Evolutionary conservation across 2,329 filamentous ascomycete species (phyloP), one percentile per base, ranked within the genome.

Genomic region (Trichoderma hamatum): DNA sequence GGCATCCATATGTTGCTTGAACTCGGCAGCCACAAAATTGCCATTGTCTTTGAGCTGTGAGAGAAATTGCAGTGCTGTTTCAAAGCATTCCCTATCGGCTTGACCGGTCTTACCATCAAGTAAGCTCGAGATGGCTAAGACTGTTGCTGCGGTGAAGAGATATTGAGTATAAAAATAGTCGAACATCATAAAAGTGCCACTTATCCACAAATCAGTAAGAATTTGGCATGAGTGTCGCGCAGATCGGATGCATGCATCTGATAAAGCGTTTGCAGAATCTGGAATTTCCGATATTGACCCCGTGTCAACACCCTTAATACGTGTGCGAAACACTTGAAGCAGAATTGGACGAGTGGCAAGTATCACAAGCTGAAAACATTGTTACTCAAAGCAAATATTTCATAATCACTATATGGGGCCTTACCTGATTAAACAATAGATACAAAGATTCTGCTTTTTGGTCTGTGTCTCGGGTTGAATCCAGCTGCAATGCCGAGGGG

Each of bases 141-240:
- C 78, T 0, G 80, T 82, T 2, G 81, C 77, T 0, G 82, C 78
- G 0, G 83, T 82, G 72, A 85, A 85, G 30, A 85, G 79, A 51
- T 83, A 84, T 58, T 84, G 82, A 0, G 80, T 80, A 72, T 81
- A 78, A 58, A 82, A 82, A 73, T 83, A 84, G 69, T 84, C 83
- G 56, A 84, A 83, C 0, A 79, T 83, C 0, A 79, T 75, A 66
- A 84, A 83, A 0, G 82, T 80, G 0, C 83, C 83, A 36, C 82
- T 79, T 2, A 84, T 80, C 83, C 83, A 85, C 14, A 78, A 78
- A 6, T 82, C 78, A 3, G 79, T 81, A 0, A 85, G 74, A 0
- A 84, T 43, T 10, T 43, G 39, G 39, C 11, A 43, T 3, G 39
- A 43, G 39, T 43, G 39, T n/a, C 39, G 10, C 39, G 39, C 39